Conservation (phyloP, 2,329 filamentous ascomycete genomes). For the Aspergillus melleus region DNA sequence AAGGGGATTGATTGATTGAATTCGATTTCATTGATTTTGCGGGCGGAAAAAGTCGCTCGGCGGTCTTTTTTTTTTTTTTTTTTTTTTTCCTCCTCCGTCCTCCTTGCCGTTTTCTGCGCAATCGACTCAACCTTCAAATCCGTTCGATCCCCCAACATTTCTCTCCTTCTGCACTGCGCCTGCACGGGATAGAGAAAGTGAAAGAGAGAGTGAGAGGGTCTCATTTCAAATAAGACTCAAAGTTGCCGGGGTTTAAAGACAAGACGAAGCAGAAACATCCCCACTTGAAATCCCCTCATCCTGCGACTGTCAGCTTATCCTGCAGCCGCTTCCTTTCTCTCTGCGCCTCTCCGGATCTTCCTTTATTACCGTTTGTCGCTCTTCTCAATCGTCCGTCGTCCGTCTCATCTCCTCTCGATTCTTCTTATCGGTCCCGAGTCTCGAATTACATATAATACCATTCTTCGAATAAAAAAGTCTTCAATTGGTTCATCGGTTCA, state of each 20-base stretch:
- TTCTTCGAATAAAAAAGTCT: neutral
- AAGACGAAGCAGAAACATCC: neutral
- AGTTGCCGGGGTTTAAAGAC: neutral
- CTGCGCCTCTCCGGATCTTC: neutral
- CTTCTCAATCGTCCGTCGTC: neutral
- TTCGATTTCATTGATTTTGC: neutral
- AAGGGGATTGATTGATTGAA: neutral
- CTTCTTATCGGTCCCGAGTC: neutral
- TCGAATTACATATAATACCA: no score
- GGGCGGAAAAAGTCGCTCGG: neutral
- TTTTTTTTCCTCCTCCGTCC: neutral
- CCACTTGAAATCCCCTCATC: neutral
- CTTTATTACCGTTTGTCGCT: slow-evolving; percentile 1
- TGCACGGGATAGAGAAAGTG: neutral
- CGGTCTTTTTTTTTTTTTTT: neutral
- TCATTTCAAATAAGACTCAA: neutral
- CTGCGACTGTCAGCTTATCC: neutral
- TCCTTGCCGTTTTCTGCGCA: neutral
- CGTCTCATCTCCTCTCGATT: neutral
- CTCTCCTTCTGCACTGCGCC: neutral
- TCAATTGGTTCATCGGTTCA: neutral
- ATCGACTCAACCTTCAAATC: neutral
- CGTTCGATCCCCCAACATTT: neutral
- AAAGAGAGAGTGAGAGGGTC: neutral
- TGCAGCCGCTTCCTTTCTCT: neutral